Evolutionary conservation across 140 eudicot genomes (phyloP).

Genomic region (Ambrosia hybrid): DNA sequence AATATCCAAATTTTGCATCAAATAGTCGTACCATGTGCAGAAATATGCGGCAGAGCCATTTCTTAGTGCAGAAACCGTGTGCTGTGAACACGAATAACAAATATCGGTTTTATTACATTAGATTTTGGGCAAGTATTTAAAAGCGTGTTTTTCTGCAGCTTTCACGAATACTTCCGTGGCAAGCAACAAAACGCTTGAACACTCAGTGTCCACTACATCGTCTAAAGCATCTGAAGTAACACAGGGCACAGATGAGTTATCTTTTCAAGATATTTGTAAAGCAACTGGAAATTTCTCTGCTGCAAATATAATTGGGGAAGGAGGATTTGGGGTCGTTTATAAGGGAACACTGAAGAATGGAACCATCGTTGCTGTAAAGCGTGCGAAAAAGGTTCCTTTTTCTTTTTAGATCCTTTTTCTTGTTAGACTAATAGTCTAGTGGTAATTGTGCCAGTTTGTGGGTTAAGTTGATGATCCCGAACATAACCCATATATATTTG

Average conservation of each 20-base stretch:
- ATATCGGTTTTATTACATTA: neutral
- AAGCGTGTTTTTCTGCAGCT: constrained; percentile 37
- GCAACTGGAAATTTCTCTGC: constrained; percentile 74
- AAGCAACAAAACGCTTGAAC: constrained; percentile 36
- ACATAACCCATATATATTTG: neutral
- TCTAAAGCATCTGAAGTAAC: constrained; percentile 33
- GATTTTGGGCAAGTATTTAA: neutral
- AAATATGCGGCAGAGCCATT: constrained; percentile 5
- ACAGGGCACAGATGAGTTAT: constrained; percentile 32
- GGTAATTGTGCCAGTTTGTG: neutral
- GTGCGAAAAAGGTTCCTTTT: constrained; percentile 61
- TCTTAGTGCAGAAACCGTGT: neutral
- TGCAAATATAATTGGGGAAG: constrained; percentile 66
- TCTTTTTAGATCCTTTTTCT: neutral
- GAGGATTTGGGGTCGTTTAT: constrained; percentile 79
- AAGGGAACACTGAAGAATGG: constrained; percentile 69
- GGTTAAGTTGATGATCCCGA: too few relatives aligned
- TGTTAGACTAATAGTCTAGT: constrained; percentile 1
- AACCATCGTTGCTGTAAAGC: constrained; percentile 64
- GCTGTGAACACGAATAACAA: neutral
- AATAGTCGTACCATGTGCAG: neutral
- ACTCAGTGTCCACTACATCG: constrained; percentile 40
- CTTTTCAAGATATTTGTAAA: constrained; percentile 53
- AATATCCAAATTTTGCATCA: neutral
- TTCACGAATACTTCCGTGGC: constrained; percentile 37